A percentile compares a stretch with the other conserved stretches of the same genome.
These are phyloP conservation scores for Tolypocladium endophyticum DNA, from an alignment of 2,329 filamentous ascomycete genomes.

Conservation along the genomic window DNA sequence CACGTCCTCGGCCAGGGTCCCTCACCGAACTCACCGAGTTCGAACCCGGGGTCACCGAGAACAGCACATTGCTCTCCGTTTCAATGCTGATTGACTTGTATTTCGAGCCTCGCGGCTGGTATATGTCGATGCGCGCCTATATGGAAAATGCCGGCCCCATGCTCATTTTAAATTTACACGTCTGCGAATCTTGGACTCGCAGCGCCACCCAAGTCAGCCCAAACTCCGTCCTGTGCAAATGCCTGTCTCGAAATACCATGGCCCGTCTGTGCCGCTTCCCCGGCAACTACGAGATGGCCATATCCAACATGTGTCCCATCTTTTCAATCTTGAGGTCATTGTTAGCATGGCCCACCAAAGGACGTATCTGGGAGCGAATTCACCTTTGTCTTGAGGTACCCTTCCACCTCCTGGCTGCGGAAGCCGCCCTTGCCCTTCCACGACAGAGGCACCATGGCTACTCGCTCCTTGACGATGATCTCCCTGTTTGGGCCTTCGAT, in stretches of 20 bases:
- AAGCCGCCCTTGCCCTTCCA: constrained; percentile 85
- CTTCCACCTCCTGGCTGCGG: constrained; percentile 78
- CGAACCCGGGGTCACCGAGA: neutral
- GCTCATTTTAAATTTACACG: neutral
- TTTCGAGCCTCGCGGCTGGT: neutral
- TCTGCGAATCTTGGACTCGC: neutral
- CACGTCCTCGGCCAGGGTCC: neutral
- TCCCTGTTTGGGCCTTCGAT: constrained; percentile 88
- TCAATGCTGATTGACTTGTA: neutral
- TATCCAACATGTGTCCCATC: constrained; percentile 72
- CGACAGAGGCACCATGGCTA: constrained; percentile 89
- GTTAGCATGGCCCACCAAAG: constrained; percentile 9
- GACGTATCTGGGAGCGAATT: constrained; percentile 15
- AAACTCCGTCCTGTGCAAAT: constrained; percentile 1
- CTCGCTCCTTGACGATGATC: constrained; percentile 76
- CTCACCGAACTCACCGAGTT: neutral
- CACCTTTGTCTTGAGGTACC: constrained; percentile 91
- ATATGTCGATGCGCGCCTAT: neutral
- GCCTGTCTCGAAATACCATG: neutral
- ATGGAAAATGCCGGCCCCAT: neutral
- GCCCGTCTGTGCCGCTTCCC: neutral
- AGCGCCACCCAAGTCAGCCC: neutral
- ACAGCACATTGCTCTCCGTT: neutral
- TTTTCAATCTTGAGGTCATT: constrained; percentile 56
- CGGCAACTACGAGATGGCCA: constrained; percentile 22